Evolutionary conservation across 2,329 filamentous ascomycete species (phyloP).

Genomic region (Pyrenophora teres): DNA sequence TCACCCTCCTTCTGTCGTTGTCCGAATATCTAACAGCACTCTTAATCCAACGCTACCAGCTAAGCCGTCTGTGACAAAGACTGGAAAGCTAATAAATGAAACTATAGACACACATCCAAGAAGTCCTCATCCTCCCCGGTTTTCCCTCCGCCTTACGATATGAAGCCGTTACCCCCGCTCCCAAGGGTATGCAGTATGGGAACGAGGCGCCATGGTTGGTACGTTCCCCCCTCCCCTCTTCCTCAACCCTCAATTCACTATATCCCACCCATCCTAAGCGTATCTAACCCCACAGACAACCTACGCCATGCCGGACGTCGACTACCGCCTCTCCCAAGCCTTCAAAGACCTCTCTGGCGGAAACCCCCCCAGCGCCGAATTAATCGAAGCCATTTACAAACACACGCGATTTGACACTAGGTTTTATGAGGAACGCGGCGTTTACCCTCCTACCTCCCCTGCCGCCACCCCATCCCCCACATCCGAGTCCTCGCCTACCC

Average conservation of each 20-base stretch:
- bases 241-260: not conserved
- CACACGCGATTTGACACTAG: slow-evolving; percentile 35
- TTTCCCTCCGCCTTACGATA: slow-evolving; percentile 31
- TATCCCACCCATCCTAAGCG: not conserved
- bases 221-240: not conserved
- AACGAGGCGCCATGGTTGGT: slow-evolving; percentile 27
- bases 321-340: slow-evolving; percentile 21
- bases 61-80: too few relatives aligned
- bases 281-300: slow-evolving; percentile 12
- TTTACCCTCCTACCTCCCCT: not conserved
- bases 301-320: slow-evolving; percentile 35
- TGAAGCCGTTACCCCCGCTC: slow-evolving; percentile 21
- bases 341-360: slow-evolving; percentile 34
- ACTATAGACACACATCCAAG: slow-evolving; percentile 18
- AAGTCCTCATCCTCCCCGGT: slow-evolving; percentile 31
- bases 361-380: slow-evolving; percentile 20
- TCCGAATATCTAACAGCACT: too few relatives aligned
- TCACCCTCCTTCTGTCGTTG: too few relatives aligned
- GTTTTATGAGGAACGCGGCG: slow-evolving; percentile 25
- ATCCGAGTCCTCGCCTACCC: not conserved
- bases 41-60: too few relatives aligned
- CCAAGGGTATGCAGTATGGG: slow-evolving; percentile 4
- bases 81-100: too few relatives aligned
- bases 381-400: slow-evolving; percentile 30
- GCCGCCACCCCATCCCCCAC: not conserved